phyloP scores from a whole-genome alignment of 208 protist species.

The Leishmania turanica region DNA sequence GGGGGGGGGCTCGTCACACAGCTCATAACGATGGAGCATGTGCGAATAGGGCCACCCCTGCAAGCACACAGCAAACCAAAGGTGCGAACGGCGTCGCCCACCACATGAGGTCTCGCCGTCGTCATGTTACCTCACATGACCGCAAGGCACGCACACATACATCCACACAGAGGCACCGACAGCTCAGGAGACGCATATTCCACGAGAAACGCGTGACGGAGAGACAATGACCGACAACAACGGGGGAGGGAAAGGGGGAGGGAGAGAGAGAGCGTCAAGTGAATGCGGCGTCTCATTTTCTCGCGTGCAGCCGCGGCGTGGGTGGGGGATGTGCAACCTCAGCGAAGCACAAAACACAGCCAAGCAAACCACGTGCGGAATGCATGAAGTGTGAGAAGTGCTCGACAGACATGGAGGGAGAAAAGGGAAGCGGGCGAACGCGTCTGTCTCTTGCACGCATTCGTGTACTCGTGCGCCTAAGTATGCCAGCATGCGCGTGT shows the following conservation, averaged over 20 bases:
- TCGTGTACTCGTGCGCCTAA: too few relatives aligned
- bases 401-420: not conserved
- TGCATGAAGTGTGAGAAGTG: not conserved
- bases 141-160: conserved; percentile 9
- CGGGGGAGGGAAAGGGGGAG: not conserved
- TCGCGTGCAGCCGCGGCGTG: not conserved
- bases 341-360: not conserved
- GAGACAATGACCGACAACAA: not conserved
- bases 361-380: not conserved
- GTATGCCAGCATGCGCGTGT: too few relatives aligned
- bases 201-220: not conserved
- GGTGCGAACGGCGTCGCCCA: not conserved
- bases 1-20: not conserved
- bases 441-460: not conserved
- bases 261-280: not conserved
- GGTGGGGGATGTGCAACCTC: not conserved
- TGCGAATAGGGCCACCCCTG: not conserved
- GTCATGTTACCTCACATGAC: not conserved
- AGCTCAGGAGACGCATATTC: not conserved
- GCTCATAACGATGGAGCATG: not conserved
- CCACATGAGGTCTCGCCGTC: not conserved
- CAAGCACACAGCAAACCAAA: not conserved
- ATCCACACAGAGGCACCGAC: conserved; percentile 7
- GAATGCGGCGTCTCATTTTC: not conserved
- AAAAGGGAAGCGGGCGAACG: not conserved